Percentiles rank a stretch among this genome's conserved stretches.
Evolutionary conservation across 495 filamentous ascomycete genomes (phyloP).

Genomic region (Hypomontagnella monticulosa): DNA sequence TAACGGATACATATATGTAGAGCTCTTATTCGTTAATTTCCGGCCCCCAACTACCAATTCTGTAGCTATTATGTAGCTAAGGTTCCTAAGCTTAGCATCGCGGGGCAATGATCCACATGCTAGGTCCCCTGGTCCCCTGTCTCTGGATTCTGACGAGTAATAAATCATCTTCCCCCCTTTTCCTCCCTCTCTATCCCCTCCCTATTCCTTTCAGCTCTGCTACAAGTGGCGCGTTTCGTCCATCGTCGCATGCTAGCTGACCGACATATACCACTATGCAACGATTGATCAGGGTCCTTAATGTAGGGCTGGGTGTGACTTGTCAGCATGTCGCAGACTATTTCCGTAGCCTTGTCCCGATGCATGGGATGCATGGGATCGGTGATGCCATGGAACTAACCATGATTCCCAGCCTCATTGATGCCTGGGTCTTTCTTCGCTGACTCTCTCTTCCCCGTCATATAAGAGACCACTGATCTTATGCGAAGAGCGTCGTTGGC

Average conservation of each 20-base stretch:
- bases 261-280: background rate
- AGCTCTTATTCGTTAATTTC: slow-evolving; percentile 8
- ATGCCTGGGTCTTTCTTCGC: background rate
- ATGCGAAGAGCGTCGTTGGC: no score
- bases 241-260: background rate
- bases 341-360: background rate
- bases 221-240: background rate
- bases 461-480: no score
- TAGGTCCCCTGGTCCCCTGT: background rate
- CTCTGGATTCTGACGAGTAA: background rate
- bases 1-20: background rate
- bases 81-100: background rate
- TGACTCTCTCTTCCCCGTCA: background rate
- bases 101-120: background rate
- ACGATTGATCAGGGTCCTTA: background rate
- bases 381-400: background rate
- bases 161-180: background rate
- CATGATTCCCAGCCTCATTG: no score
- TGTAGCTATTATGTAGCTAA: background rate
- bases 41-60: slow-evolving; percentile 17
- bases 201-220: slow-evolving; percentile 4
- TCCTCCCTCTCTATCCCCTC: background rate
- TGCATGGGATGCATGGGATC: background rate
- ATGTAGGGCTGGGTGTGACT: slow-evolving; percentile 1
- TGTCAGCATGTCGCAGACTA: slow-evolving; percentile 8